Conservation (phyloP, 371 early-diverging fungal genomes). For the Syncephalastrum contaminatum region DNA sequence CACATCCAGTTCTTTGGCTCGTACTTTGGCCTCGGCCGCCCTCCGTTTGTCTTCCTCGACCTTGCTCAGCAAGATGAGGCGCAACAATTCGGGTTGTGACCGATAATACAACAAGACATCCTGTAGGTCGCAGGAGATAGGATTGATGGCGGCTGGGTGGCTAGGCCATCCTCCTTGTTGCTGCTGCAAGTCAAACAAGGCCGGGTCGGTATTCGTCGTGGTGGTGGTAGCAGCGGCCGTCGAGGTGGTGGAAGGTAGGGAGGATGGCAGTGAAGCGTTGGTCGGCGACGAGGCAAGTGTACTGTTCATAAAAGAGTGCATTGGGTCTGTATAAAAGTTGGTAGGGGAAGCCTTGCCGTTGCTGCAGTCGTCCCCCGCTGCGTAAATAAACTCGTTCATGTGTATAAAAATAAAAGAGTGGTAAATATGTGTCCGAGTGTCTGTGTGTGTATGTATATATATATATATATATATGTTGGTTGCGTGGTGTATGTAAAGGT, state of each 20-base stretch:
- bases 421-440: too few relatives aligned
- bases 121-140: conserved; percentile 47
- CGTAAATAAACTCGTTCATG: conserved; percentile 17
- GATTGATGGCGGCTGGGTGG: conserved; percentile 6
- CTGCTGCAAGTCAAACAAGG: conserved; percentile 1
- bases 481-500: too few relatives aligned
- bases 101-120: conserved; percentile 40
- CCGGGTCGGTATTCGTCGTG: too few relatives aligned
- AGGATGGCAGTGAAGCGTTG: too few relatives aligned
- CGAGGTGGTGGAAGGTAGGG: too few relatives aligned
- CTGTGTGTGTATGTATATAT: too few relatives aligned
- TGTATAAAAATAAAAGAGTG: not conserved
- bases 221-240: conserved; percentile 3
- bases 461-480: too few relatives aligned
- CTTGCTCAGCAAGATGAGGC: conserved; percentile 59
- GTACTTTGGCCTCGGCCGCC: conserved; percentile 46
- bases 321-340: conserved; percentile 4
- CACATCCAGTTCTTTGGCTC: conserved; percentile 45
- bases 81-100: conserved; percentile 60
- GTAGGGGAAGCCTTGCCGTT: too few relatives aligned
- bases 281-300: conserved; percentile 1
- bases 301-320: conserved; percentile 15
- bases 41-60: conserved; percentile 66
- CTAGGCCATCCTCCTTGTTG: not conserved
- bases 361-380: conserved; percentile 4